Conservation (phyloP, 257 asterid genomes). For the Parsonsia alboflavescens region DNA sequence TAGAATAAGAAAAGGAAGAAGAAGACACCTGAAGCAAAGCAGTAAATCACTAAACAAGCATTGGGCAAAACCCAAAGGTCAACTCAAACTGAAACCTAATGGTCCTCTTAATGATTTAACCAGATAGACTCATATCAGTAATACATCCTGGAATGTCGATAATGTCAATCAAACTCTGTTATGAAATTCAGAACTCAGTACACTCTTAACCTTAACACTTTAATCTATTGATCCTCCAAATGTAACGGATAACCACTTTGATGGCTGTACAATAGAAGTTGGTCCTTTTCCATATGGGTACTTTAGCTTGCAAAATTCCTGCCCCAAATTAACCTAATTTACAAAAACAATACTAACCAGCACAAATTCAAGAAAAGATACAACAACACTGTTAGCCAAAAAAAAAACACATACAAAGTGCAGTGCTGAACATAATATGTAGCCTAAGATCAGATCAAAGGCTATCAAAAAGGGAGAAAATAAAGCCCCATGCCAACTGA, state of each 20-base stretch:
- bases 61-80: not conserved
- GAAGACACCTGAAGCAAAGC: conserved; percentile 1
- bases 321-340: not conserved
- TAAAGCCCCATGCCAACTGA: not conserved
- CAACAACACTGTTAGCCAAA: no score
- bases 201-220: not conserved
- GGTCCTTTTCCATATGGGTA: not conserved
- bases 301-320: not conserved
- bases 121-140: not conserved
- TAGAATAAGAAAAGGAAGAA: not conserved
- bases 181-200: not conserved
- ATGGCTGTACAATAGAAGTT: not conserved
- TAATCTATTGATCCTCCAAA: not conserved
- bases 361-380: not conserved
- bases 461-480: not conserved
- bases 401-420: no score
- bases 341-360: not conserved
- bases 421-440: not conserved
- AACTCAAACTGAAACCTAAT: not conserved
- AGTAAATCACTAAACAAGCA: not conserved
- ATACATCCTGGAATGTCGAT: not conserved
- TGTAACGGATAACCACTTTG: not conserved
- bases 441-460: conserved; percentile 1
- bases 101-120: not conserved
- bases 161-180: not conserved